Percentiles rank a stretch among this genome's conserved stretches.
Conservation (phyloP, 2,329 filamentous ascomycete genomes). For the Stagonosporopsis rhizophila region DNA sequence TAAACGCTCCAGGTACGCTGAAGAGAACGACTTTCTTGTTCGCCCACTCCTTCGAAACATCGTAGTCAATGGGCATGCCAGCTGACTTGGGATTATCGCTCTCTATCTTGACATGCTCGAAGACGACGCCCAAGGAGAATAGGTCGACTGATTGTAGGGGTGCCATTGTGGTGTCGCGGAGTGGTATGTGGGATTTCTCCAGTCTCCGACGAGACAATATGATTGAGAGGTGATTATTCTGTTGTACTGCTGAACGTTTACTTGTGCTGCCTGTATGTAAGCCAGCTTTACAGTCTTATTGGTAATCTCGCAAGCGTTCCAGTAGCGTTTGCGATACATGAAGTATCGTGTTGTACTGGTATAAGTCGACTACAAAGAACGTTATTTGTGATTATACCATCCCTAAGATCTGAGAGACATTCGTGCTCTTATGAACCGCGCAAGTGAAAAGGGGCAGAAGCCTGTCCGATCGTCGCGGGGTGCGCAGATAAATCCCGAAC, state of each 20-base stretch:
- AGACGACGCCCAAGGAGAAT: slow-evolving; percentile 1
- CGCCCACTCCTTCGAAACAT: slow-evolving; percentile 2
- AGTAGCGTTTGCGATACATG: background rate
- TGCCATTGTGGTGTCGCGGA: background rate
- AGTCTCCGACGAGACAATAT: no score
- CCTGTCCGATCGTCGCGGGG: background rate
- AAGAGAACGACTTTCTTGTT: slow-evolving; percentile 5
- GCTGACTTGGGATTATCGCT: slow-evolving; percentile 1
- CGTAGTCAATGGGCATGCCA: slow-evolving; percentile 4
- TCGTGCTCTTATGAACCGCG: background rate
- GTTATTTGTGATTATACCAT: background rate
- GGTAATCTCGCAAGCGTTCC: background rate
- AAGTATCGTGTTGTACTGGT: background rate
- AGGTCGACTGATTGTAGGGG: slow-evolving; percentile 2
- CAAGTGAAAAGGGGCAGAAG: background rate
- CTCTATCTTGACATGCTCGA: slow-evolving; percentile 6
- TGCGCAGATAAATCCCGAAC: background rate
- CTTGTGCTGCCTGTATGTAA: no score
- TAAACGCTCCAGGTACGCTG: slow-evolving; percentile 1
- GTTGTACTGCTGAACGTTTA: no score
- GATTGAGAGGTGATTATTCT: background rate
- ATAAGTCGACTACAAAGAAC: slow-evolving; percentile 1
- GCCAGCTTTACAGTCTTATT: no score
- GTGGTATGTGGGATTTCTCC: background rate
- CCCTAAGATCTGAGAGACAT: background rate